Evolutionary conservation across 192 early-diverging fungal species (phyloP).

Genomic region (Chytriomyces confervae): DNA sequence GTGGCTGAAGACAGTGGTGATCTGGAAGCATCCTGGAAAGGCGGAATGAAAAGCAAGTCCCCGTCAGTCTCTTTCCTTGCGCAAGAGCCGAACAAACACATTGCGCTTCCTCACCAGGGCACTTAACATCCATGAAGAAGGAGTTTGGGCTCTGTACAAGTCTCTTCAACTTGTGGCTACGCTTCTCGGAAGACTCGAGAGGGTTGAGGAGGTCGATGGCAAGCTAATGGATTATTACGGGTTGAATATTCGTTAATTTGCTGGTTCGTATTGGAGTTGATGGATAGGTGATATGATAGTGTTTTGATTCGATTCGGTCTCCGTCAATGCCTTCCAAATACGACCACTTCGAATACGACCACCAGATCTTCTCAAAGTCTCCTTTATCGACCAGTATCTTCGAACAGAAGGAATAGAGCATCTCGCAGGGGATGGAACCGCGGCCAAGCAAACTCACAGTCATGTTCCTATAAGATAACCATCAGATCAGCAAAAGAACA

Average conservation of each 20-base stretch:
- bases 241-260: background rate
- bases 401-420: background rate
- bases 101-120: constrained; percentile 65
- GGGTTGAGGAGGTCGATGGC: constrained; percentile 97
- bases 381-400: too few relatives aligned
- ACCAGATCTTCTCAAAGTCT: too few relatives aligned
- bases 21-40: constrained; percentile 82
- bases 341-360: too few relatives aligned
- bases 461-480: background rate
- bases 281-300: background rate
- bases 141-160: constrained; percentile 96
- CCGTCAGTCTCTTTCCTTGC: too few relatives aligned
- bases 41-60: background rate
- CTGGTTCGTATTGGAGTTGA: background rate
- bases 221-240: constrained; percentile 56
- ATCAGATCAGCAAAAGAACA: too few relatives aligned
- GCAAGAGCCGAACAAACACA: background rate
- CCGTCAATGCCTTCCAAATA: too few relatives aligned
- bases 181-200: constrained; percentile 72
- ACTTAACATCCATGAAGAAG: constrained; percentile 99
- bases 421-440: background rate
- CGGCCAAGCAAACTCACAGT: background rate
- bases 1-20: constrained; percentile 99
- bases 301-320: background rate
- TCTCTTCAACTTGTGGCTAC: constrained; percentile 94